These are phyloP conservation scores for Cladophialophora yegresii DNA, from an alignment of 2,329 filamentous ascomycete genomes.

Conservation along the genomic window DNA sequence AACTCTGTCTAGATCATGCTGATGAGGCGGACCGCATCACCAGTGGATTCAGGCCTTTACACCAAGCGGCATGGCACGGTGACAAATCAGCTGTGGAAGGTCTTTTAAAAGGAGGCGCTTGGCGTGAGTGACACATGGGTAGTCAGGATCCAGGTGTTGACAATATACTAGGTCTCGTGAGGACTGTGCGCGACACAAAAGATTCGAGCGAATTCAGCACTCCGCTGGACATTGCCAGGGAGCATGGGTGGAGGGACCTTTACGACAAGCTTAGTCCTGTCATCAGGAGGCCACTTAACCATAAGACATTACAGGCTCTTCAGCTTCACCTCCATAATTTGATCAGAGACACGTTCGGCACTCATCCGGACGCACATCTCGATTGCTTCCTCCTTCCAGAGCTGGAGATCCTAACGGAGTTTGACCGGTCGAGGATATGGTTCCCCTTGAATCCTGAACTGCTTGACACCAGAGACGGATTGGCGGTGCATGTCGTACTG, in stretches of 20 bases:
- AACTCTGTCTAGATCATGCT: neutral
- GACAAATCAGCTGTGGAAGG: neutral
- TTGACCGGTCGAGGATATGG: conserved; percentile 10
- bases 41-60: neutral
- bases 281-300: neutral
- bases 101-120: neutral
- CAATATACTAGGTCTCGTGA: neutral
- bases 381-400: conserved; percentile 9
- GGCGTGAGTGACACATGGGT: neutral
- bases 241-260: neutral
- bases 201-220: neutral
- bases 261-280: neutral
- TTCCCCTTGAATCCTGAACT: conserved; percentile 10
- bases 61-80: neutral
- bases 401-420: conserved; percentile 12
- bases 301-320: neutral
- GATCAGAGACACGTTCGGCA: neutral
- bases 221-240: neutral
- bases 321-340: neutral
- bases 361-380: conserved; percentile 7
- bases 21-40: neutral
- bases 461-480: conserved; percentile 1
- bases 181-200: neutral
- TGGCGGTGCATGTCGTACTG: conserved; percentile 6
- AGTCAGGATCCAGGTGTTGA: neutral